These are phyloP conservation scores for Saccharomycopsis guyanensis DNA, from an alignment of 805 yeast species.

Conservation along the genomic window DNA sequence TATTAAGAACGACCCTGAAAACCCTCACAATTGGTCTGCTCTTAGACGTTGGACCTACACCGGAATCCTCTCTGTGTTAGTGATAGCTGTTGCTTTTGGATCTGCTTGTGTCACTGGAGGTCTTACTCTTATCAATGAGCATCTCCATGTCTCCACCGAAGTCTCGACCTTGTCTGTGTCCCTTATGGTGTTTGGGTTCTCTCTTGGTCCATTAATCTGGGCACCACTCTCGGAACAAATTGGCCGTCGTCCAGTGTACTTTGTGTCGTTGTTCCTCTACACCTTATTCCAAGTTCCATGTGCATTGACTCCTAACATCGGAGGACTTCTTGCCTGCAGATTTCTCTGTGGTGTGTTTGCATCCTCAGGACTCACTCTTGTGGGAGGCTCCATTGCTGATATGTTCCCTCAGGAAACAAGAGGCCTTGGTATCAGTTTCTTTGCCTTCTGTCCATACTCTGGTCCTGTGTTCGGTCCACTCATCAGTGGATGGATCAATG, in stretches of 20 bases:
- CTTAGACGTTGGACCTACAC: constrained; percentile 59
- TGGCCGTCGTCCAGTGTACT: constrained; percentile 81
- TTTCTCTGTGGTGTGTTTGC: constrained; percentile 84
- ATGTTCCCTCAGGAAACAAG: constrained; percentile 74
- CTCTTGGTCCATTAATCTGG: constrained; percentile 84
- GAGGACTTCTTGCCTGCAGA: constrained; percentile 71
- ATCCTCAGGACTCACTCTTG: constrained; percentile 74
- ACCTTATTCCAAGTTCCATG: constrained; percentile 80
- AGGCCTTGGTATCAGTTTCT: constrained; percentile 85
- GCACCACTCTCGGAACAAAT: constrained; percentile 81
- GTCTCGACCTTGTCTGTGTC: constrained; percentile 78
- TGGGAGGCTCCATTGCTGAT: constrained; percentile 89
- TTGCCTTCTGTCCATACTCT: constrained; percentile 87
- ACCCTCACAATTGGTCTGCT: constrained; percentile 80
- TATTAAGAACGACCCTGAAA: constrained; percentile 69
- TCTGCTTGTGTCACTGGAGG: constrained; percentile 90
- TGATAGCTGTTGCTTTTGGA: constrained; percentile 88
- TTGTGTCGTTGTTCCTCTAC: constrained; percentile 66
- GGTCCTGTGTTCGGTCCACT: constrained; percentile 90
- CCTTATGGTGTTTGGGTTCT: constrained; percentile 81
- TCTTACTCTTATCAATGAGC: constrained; percentile 54
- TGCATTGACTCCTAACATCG: constrained; percentile 77
- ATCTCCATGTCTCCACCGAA: constrained; percentile 63
- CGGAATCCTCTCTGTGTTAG: constrained; percentile 56
- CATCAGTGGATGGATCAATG: constrained; percentile 78